Conservation (phyloP, 1,284 basidiomycete genomes). For the Bjerkandera adusta region DNA sequence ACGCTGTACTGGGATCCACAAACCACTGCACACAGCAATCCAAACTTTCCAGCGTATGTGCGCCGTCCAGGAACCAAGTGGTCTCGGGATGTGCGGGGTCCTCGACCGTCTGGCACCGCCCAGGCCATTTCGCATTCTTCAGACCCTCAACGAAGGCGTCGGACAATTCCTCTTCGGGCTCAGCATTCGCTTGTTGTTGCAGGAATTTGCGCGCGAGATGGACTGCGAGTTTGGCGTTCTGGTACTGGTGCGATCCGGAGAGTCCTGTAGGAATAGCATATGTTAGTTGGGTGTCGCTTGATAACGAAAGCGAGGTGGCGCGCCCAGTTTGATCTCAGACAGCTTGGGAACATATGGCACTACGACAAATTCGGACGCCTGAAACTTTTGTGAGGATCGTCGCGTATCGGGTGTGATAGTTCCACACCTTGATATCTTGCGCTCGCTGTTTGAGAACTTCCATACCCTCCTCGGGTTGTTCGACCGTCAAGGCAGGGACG, state of each 20-base stretch:
- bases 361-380: constrained; percentile 56
- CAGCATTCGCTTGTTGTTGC: constrained; percentile 31
- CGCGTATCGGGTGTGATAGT: background rate
- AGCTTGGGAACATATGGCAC: constrained; percentile 49
- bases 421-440: constrained; percentile 43
- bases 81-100: constrained; percentile 51
- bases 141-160: constrained; percentile 62
- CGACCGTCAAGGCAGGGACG: constrained; percentile 84
- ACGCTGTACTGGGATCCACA: constrained; percentile 49
- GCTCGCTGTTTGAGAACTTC: constrained; percentile 64
- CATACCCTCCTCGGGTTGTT: constrained; percentile 71
- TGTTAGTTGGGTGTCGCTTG: constrained; percentile 23
- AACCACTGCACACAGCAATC: constrained; percentile 90
- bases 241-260: constrained; percentile 85
- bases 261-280: too few relatives aligned
- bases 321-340: constrained; percentile 63
- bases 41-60: constrained; percentile 93
- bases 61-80: constrained; percentile 94
- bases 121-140: constrained; percentile 84
- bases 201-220: constrained; percentile 76
- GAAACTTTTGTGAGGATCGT: background rate
- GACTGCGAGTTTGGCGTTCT: constrained; percentile 90
- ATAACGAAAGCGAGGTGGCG: constrained; percentile 33
- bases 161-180: constrained; percentile 42
- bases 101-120: constrained; percentile 87